Base-by-base conservation (phyloP, 495 filamentous ascomycete species). In the Penicillium cosmopolitanum region DNA sequence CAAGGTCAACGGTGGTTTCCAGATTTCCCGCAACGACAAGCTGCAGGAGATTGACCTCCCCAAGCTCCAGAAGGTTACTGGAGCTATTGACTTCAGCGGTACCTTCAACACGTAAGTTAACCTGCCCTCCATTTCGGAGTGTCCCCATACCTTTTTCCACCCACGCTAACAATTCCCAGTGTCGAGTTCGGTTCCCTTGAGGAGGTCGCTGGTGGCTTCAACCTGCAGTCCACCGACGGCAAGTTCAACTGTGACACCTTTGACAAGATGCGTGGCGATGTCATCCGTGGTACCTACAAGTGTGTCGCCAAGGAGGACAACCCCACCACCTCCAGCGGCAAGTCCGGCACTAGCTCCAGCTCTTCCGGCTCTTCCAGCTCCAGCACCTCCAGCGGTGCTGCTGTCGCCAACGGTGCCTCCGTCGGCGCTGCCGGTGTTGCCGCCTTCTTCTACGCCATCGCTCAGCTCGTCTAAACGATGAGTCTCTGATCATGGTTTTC, bases 51-150 rank as follows among this genome's bases (percentile, higher is more conserved):
- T 97, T 33, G 82, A 81, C 48, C 90, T 98, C 80, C 78, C 82
- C 38, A 66, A 77, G 44, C 82, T 98, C 21, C 66, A 82, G 58
- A 80, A 71, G n/a, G 83, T 98, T 47, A 83, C 81, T 61, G 95
- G 94, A 76, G 94, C 93, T 58, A 78, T 99, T 73, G 91, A 96
- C 79, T 86, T 97, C 76, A 86, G 85, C 66, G 95, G 95, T 67
- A 87, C 84, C 77, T 96, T 97, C 74, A 84, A 84, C 51, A 78
- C 84, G 89, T 97, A 82, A 81, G 92, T 85, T 48, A 46, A 4
- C 28, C n/a, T 18, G 9, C 16, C 6, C 42, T 19, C 25, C 7
- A 40, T 50, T 7, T 31, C 28, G 28, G 35, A 31, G 18, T 9
- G 18, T 9, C 42, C 21, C 15, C 28, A 9, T 23, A n/a, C n/a